A percentile compares a stretch with the other conserved stretches of the same genome.
phyloP scores from a whole-genome alignment of 768 basidiomycete species.

The Royoungia palumana region DNA sequence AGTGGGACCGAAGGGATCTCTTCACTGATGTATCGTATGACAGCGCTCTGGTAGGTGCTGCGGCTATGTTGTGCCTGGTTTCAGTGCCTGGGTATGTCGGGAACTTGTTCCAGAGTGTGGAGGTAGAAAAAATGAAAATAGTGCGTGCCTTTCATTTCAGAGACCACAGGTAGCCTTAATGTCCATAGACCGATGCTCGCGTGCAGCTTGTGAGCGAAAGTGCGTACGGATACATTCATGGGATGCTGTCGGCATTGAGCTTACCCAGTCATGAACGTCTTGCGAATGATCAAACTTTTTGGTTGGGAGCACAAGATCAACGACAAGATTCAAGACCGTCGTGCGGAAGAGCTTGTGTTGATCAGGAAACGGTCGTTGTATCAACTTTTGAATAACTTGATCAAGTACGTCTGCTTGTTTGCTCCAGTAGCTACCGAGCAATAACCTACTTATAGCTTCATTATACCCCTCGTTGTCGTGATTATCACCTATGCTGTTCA shows the following conservation, averaged over 20 bases:
- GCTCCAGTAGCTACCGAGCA: not conserved
- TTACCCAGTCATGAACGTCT: slow-evolving; percentile 45
- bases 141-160: not conserved
- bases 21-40: slow-evolving; percentile 16
- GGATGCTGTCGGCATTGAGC: not conserved
- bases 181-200: slow-evolving; percentile 25
- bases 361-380: slow-evolving; percentile 52
- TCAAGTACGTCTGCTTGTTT: slow-evolving; percentile 11
- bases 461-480: slow-evolving; percentile 64
- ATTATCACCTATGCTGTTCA: slow-evolving; percentile 59
- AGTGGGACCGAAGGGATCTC: slow-evolving; percentile 23
- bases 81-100: slow-evolving; percentile 58
- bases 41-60: slow-evolving; percentile 58
- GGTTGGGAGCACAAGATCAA: slow-evolving; percentile 61
- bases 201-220: slow-evolving; percentile 61
- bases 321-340: slow-evolving; percentile 48
- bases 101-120: slow-evolving; percentile 44
- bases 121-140: slow-evolving; percentile 50
- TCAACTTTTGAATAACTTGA: slow-evolving; percentile 37
- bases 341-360: slow-evolving; percentile 57
- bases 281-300: slow-evolving; percentile 72
- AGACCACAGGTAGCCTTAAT: slow-evolving; percentile 36
- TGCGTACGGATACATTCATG: slow-evolving; percentile 25
- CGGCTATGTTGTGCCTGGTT: slow-evolving; percentile 47
- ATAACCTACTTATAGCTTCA: slow-evolving; percentile 37